Conservation (phyloP, 306 rosid species). For the Cicer pinnatifidum region DNA sequence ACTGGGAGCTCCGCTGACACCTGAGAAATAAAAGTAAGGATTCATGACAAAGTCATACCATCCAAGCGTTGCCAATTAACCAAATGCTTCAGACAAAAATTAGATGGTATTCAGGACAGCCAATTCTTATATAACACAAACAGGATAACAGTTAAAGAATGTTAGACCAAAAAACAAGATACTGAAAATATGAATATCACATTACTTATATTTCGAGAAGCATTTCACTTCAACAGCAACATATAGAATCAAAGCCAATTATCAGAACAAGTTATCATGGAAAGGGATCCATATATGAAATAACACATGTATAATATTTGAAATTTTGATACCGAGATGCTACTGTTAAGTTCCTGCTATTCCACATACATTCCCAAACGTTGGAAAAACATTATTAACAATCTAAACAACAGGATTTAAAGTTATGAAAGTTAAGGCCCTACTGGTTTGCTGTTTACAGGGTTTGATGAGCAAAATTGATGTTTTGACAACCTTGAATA, state of each 20-base stretch:
- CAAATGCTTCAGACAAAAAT: slow-evolving; percentile 29
- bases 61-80: slow-evolving; percentile 31
- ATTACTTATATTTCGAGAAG: slow-evolving; percentile 24
- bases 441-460: not conserved
- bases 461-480: slow-evolving; percentile 22
- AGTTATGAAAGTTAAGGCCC: slow-evolving; percentile 20
- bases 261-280: not conserved
- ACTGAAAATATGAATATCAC: slow-evolving; percentile 24
- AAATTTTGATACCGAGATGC: slow-evolving; percentile 13
- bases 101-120: not conserved
- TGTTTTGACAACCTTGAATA: slow-evolving; percentile 21
- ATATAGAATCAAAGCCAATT: not conserved
- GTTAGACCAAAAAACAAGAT: slow-evolving; percentile 15
- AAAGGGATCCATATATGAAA: not conserved
- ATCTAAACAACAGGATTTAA: slow-evolving; percentile 11
- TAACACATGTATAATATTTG: not conserved
- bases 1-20: slow-evolving; percentile 98
- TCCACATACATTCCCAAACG: not conserved
- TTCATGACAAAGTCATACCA: slow-evolving; percentile 3
- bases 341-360: slow-evolving; percentile 4
- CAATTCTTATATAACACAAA: slow-evolving; percentile 17
- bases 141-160: slow-evolving; percentile 1
- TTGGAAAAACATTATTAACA: not conserved
- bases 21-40: slow-evolving; percentile 51
- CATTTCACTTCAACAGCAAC: not conserved